phyloP scores from a whole-genome alignment of 169 alveolate species.

The Babesia bigemina region DNA sequence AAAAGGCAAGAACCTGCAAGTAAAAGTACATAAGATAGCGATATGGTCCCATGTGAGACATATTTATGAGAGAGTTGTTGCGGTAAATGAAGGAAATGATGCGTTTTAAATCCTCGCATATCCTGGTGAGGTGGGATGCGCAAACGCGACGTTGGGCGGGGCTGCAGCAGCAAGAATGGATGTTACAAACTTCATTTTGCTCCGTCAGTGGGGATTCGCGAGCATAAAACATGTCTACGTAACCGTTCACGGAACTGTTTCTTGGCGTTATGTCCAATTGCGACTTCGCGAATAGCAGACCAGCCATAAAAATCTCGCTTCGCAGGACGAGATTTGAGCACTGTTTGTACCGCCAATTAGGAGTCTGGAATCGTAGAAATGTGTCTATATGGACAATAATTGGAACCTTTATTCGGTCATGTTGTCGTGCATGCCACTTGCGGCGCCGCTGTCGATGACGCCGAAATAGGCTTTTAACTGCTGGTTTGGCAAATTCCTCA shows the following conservation, averaged over 20 bases:
- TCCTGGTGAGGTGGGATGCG: conserved; percentile 24
- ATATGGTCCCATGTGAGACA: background rate
- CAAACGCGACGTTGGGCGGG: conserved; percentile 7
- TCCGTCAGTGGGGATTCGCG: background rate
- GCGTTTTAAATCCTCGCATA: conserved; percentile 17
- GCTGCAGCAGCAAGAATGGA: conserved; percentile 36
- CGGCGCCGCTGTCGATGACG: background rate
- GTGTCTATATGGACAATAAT: conserved; percentile 13
- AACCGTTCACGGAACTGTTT: background rate
- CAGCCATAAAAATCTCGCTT: conserved; percentile 9
- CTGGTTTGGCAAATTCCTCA: background rate
- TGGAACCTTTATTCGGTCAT: conserved; percentile 2
- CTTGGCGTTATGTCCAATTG: background rate
- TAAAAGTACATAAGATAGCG: conserved; percentile 35
- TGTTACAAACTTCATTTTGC: background rate
- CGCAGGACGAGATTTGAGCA: background rate
- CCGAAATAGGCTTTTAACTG: background rate
- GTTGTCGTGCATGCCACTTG: background rate
- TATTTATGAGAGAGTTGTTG: background rate
- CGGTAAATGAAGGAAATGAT: conserved; percentile 5
- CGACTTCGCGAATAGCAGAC: conserved; percentile 6
- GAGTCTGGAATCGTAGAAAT: conserved; percentile 7
- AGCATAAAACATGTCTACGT: conserved; percentile 11
- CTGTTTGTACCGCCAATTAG: background rate
- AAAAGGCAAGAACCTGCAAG: conserved; percentile 23